These are phyloP conservation scores for Geotrichum restrictum DNA, from an alignment of 1,139 yeast species.

Conservation along the genomic window DNA sequence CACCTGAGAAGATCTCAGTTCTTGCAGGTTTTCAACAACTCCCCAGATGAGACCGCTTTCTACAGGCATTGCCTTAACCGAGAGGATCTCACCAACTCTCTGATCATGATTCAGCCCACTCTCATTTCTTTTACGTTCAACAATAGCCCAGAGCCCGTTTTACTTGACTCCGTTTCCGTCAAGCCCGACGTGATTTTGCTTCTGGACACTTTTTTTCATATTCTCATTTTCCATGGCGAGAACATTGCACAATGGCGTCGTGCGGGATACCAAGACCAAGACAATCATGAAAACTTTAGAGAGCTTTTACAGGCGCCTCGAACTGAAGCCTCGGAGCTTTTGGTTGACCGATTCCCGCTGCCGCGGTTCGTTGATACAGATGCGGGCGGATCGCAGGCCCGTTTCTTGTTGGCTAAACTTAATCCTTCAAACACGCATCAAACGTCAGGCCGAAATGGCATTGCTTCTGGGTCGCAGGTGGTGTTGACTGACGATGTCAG, in stretches of 20 bases:
- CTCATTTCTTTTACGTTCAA: slow-evolving; percentile 63
- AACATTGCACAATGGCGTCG: slow-evolving; percentile 68
- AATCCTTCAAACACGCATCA: slow-evolving; percentile 68
- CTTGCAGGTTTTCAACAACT: slow-evolving; percentile 65
- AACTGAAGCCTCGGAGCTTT: slow-evolving; percentile 61
- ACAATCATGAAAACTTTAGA: slow-evolving; percentile 59
- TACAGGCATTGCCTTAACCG: slow-evolving; percentile 65
- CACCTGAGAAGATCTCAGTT: slow-evolving; percentile 69
- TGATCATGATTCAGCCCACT: slow-evolving; percentile 75
- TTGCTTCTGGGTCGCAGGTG: slow-evolving; percentile 37
- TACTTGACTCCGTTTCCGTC: slow-evolving; percentile 65
- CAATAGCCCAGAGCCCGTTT: slow-evolving; percentile 51
- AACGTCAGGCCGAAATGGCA: slow-evolving; percentile 40
- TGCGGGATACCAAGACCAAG: slow-evolving; percentile 62
- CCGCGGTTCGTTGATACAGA: slow-evolving; percentile 72
- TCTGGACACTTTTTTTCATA: slow-evolving; percentile 71
- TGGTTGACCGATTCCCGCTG: slow-evolving; percentile 66
- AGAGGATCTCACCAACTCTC: slow-evolving; percentile 62
- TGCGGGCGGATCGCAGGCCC: slow-evolving; percentile 75
- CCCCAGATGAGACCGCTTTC: slow-evolving; percentile 76
- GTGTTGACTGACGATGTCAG: slow-evolving; percentile 69
- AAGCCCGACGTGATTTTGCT: slow-evolving; percentile 58
- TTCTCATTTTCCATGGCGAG: slow-evolving; percentile 65
- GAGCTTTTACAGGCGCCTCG: slow-evolving; percentile 62
- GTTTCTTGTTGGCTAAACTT: slow-evolving; percentile 69